These are phyloP conservation scores for Bretziella fagacearum DNA, from an alignment of 2,329 filamentous ascomycete genomes.

Conservation along the genomic window DNA sequence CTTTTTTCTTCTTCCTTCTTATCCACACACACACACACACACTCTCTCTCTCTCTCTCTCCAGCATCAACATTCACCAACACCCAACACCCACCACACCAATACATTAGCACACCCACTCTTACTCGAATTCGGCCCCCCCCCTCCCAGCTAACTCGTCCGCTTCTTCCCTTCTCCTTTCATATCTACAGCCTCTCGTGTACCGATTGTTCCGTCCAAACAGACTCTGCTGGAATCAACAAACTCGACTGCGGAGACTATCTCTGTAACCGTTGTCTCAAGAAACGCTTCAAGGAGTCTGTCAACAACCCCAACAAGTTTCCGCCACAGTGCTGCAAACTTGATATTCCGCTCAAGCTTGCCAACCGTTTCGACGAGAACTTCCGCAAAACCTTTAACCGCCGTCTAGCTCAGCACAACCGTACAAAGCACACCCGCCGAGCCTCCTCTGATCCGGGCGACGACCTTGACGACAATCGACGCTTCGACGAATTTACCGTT, in stretches of 20 bases:
- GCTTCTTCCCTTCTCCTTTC: neutral
- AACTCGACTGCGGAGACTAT: conserved; percentile 60
- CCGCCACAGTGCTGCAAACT: conserved; percentile 64
- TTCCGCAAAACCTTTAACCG: conserved; percentile 71
- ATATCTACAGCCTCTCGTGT: conserved; percentile 36
- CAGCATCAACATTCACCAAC: no score
- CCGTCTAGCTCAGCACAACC: conserved; percentile 45
- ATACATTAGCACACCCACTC: no score
- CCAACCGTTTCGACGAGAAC: conserved; percentile 55
- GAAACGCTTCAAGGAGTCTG: conserved; percentile 55
- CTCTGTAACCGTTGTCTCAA: conserved; percentile 68
- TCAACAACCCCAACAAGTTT: conserved; percentile 66
- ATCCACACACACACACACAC: neutral
- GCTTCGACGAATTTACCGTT: neutral
- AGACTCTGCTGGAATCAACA: conserved; percentile 44
- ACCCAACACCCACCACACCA: no score
- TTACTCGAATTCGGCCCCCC: no score
- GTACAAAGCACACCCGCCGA: conserved; percentile 2
- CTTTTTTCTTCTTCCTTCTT: neutral
- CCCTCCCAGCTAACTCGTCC: neutral
- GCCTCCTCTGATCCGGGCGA: conserved; percentile 10
- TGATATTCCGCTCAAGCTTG: conserved; percentile 57
- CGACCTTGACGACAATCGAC: conserved; percentile 2
- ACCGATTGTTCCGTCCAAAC: conserved; percentile 56
- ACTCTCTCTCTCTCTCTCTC: neutral